A percentile compares a stretch with the other conserved stretches of the same genome.
These are phyloP conservation scores for Hypoxylon cercidicola DNA, from an alignment of 495 filamentous ascomycete species.

Conservation along the genomic window DNA sequence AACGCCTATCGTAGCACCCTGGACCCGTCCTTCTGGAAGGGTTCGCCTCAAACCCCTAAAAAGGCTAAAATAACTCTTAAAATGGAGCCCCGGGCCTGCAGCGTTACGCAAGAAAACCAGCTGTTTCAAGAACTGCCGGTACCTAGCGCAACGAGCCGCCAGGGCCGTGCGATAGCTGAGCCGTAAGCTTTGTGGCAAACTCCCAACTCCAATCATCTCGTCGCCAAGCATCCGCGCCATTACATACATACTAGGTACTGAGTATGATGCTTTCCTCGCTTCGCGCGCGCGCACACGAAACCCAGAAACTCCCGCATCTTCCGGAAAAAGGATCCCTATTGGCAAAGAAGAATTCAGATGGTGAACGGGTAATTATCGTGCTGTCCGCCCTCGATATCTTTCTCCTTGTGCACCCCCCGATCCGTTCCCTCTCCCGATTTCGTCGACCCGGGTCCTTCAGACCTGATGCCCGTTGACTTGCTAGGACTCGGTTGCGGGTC, in stretches of 20 bases:
- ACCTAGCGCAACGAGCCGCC: constrained; percentile 26
- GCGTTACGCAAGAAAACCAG: constrained; percentile 32
- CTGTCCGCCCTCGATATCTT: constrained; percentile 9
- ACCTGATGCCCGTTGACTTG: constrained; percentile 29
- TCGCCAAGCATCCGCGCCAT: constrained; percentile 12
- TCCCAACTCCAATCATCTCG: constrained; percentile 19
- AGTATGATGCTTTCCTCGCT: too few species aligned
- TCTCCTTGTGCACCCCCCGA: constrained; percentile 21
- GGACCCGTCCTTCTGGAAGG: constrained; percentile 15
- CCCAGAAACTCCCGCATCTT: constrained; percentile 15
- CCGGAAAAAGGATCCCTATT: neutral
- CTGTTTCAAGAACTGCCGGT: constrained; percentile 40
- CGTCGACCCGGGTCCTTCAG: constrained; percentile 30
- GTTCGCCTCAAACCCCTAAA: constrained; percentile 3
- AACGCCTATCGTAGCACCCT: constrained; percentile 14
- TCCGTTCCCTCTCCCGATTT: constrained; percentile 29
- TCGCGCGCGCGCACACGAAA: too few species aligned
- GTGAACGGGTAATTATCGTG: neutral
- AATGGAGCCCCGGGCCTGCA: constrained; percentile 15
- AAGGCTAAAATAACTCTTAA: constrained; percentile 2
- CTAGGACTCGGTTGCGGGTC: constrained; percentile 34
- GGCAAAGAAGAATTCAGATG: neutral
- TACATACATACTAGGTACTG: constrained; percentile 24
- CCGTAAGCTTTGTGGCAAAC: constrained; percentile 1
- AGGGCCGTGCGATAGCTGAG: constrained; percentile 9